phyloP scores from a whole-genome alignment of 2,329 filamentous ascomycete species.

The Knufia fluminis region DNA sequence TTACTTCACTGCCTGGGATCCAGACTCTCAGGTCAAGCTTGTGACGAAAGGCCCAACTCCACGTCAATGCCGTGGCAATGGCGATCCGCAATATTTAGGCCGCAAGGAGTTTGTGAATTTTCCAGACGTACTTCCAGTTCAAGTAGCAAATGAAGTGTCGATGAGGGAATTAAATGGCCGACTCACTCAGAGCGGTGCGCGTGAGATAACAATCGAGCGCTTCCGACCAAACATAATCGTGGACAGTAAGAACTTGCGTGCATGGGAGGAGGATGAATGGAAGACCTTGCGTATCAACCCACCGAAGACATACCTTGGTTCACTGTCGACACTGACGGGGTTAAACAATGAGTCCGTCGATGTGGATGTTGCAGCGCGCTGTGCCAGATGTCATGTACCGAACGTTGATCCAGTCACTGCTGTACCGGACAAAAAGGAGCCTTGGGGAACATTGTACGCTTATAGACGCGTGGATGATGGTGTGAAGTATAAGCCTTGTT shows the following conservation, averaged over 20 bases:
- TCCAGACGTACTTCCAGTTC: conserved; percentile 50
- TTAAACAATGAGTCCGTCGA: conserved; percentile 27
- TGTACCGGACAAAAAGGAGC: conserved; percentile 48
- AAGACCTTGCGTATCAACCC: conserved; percentile 45
- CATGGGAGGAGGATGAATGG: conserved; percentile 58
- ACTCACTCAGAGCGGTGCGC: conserved; percentile 34
- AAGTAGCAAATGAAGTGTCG: conserved; percentile 48
- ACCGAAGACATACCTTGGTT: conserved; percentile 12
- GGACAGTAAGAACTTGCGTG: conserved; percentile 23
- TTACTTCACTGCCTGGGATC: conserved; percentile 36
- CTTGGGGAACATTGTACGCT: conserved; percentile 54
- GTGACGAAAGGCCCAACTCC: conserved; percentile 54
- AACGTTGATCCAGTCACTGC: conserved; percentile 57
- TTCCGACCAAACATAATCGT: conserved; percentile 58
- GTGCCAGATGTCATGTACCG: conserved; percentile 53
- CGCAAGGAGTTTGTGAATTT: conserved; percentile 47
- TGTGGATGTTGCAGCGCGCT: conserved; percentile 51
- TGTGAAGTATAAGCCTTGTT: conserved; percentile 55
- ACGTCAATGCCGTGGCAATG: conserved; percentile 48
- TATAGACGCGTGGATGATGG: conserved; percentile 53
- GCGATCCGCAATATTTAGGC: conserved; percentile 45
- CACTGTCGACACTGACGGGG: conserved; percentile 10
- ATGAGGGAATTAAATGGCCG: conserved; percentile 50
- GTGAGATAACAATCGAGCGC: conserved; percentile 49
- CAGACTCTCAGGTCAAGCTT: conserved; percentile 43